Evolutionary conservation across 495 filamentous ascomycete species (phyloP).

Genomic region (Cercophora newfieldiana): DNA sequence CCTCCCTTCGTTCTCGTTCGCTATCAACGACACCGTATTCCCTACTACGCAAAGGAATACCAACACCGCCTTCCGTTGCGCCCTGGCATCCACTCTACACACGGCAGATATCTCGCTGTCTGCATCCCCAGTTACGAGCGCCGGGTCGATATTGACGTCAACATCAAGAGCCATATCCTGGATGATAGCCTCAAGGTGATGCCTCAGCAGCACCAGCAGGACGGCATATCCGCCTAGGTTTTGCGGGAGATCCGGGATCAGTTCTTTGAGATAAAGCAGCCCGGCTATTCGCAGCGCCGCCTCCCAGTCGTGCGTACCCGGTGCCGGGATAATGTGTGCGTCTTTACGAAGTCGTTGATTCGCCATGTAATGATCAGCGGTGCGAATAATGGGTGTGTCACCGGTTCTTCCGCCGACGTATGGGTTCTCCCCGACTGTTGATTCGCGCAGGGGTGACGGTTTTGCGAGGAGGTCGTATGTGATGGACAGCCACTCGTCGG

Average conservation of each 20-base stretch:
- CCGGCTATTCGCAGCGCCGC: constrained; percentile 28
- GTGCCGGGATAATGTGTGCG: constrained; percentile 15
- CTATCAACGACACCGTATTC: constrained; percentile 17
- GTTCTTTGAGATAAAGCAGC: constrained; percentile 31
- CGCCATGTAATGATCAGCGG: constrained; percentile 21
- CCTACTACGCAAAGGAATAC: constrained; percentile 25
- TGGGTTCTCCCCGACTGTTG: not conserved
- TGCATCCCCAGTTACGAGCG: not conserved
- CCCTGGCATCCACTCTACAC: not conserved
- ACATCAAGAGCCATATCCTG: not conserved
- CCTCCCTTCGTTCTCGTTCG: constrained; percentile 19
- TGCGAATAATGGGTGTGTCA: not conserved
- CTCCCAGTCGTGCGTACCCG: constrained; percentile 12
- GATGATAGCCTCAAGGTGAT: constrained; percentile 13
- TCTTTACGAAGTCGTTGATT: constrained; percentile 24
- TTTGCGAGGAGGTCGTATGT: constrained; percentile 25
- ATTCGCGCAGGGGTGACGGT: constrained; percentile 24
- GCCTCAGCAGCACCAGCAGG: constrained; percentile 23
- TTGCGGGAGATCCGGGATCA: constrained; percentile 30
- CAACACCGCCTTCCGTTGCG: constrained; percentile 16
- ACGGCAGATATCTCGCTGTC: not conserved
- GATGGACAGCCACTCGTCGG: constrained; percentile 30
- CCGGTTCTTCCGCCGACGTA: not conserved
- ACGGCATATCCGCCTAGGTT: constrained; percentile 33
- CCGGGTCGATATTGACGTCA: not conserved